Conservation (phyloP, 371 early-diverging fungal genomes). For the Coemansia sp. region DNA sequence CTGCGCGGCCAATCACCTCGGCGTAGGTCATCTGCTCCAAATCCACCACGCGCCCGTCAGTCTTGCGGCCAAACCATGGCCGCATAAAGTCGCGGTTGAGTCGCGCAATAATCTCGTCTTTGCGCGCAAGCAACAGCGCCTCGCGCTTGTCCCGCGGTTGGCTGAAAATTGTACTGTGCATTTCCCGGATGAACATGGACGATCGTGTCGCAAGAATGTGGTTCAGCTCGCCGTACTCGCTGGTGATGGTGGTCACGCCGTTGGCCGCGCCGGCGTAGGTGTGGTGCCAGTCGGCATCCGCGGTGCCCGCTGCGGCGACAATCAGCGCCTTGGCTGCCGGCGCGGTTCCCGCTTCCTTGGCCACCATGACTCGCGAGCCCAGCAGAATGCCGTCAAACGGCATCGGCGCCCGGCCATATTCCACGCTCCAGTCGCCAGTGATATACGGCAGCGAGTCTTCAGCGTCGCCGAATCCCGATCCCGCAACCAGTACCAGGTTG, state of each 20-base stretch:
- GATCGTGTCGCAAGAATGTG: conserved; percentile 94
- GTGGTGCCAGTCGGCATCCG: conserved; percentile 88
- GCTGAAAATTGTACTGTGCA: conserved; percentile 59
- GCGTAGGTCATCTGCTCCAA: conserved; percentile 91
- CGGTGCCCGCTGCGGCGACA: conserved; percentile 83
- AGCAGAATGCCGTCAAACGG: conserved; percentile 95
- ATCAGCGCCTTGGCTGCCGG: conserved; percentile 82
- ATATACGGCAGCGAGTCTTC: conserved; percentile 17
- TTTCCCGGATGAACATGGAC: conserved; percentile 79
- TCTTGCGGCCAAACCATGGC: conserved; percentile 91
- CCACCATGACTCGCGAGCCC: conserved; percentile 94
- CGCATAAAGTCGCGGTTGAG: conserved; percentile 77
- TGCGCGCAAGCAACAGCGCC: conserved; percentile 74
- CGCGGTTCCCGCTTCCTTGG: conserved; percentile 82
- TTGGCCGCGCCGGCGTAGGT: conserved; percentile 78
- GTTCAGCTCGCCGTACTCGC: conserved; percentile 94
- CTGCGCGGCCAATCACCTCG: conserved; percentile 82
- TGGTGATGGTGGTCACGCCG: conserved; percentile 86
- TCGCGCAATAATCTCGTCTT: conserved; percentile 85
- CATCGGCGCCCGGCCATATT: conserved; percentile 87
- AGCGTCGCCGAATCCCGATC: conserved; percentile 25
- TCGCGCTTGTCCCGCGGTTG: conserved; percentile 72
- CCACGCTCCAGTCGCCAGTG: conserved; percentile 81
- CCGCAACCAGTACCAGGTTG: conserved; percentile 78
- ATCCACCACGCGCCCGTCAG: conserved; percentile 70